Base-by-base conservation (phyloP, 1,284 basidiomycete species). In the Calocybe gambosa region DNA sequence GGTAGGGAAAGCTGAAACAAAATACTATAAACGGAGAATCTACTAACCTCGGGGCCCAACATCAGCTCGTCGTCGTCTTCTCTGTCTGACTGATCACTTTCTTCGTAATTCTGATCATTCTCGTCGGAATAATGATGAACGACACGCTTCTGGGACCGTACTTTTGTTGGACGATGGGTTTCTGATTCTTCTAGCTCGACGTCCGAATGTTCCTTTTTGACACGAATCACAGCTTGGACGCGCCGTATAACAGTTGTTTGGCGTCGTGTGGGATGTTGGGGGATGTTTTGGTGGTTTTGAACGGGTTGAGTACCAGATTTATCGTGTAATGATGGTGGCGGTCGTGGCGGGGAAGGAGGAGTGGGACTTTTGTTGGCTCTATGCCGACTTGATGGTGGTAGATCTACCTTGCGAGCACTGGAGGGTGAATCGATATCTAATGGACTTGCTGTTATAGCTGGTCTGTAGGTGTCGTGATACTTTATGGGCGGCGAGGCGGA, bases 51-150 rank as follows among this genome's bases (percentile, higher is more conserved):
- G 20, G 67, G 62, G 23, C 75, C 73, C 59, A 82, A 69, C 67
- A 74, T 69, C 23, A 82, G 54, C 53, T 81, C 78, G 49, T 81
- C 77, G 9, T 71, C 78, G n/a, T 68, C 46, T 5, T 50, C 43
- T 19, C 45, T 47, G 23, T 49, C 26, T 16, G 23, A 49, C 18
- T 35, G 45, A n/a, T 50, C 50, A 15, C 43, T 46, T 13, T n/a
- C 34, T 29, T 28, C 25, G 35, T 18, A 15, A 20, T 19, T 5
- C 52, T 49, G 12, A 34, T 54, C 51, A 1, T 41, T 45, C 23
- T 57, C 59, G 25, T 61, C 57, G 18, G 47, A 42, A 47, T 50
- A 23, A 57, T 52, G 29, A 58, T 50, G 29, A 53, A 49, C 15
- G 50, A 21, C 55, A 45, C 45, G 51, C 54, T 34, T 52, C 51